phyloP scores from a whole-genome alignment of 108 stramenopile genomes.

The Epipyxis sp. region DNA sequence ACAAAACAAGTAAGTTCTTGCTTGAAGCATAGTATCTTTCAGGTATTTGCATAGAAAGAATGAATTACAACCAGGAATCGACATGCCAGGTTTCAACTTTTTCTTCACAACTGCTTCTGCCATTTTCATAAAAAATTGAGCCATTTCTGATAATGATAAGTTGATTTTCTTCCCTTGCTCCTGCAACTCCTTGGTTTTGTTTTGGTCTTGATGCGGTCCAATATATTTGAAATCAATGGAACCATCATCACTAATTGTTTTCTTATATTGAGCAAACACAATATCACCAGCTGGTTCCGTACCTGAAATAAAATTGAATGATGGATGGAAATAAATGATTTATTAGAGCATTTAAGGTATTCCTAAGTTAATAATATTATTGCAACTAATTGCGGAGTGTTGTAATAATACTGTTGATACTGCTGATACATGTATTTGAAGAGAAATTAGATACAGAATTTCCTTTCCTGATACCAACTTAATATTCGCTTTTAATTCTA shows the following conservation, averaged over 20 bases:
- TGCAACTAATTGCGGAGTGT: no score
- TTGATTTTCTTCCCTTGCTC: conserved; percentile 67
- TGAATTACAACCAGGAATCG: conserved; percentile 62
- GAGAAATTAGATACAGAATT: no score
- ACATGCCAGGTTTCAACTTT: conserved; percentile 59
- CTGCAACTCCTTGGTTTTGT: conserved; percentile 63
- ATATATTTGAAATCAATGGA: conserved; percentile 56
- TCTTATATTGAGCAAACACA: conserved; percentile 59
- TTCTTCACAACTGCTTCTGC: conserved; percentile 59
- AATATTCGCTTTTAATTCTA: no score
- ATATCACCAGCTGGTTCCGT: conserved; percentile 68
- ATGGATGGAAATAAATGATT: no score
- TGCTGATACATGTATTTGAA: no score
- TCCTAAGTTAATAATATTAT: no score
- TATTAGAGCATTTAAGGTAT: no score
- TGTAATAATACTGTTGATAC: no score
- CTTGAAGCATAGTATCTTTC: conserved; percentile 67
- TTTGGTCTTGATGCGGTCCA: conserved; percentile 58
- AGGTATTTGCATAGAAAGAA: conserved; percentile 66
- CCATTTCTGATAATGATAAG: conserved; percentile 63
- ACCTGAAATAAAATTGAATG: no score
- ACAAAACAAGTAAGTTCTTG: conserved; percentile 60
- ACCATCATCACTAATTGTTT: conserved; percentile 51
- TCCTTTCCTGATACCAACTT: no score
- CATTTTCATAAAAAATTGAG: conserved; percentile 69